Base-by-base conservation (phyloP, 2,329 filamentous ascomycete genomes). In the Microcyclospora tardicrescens region DNA sequence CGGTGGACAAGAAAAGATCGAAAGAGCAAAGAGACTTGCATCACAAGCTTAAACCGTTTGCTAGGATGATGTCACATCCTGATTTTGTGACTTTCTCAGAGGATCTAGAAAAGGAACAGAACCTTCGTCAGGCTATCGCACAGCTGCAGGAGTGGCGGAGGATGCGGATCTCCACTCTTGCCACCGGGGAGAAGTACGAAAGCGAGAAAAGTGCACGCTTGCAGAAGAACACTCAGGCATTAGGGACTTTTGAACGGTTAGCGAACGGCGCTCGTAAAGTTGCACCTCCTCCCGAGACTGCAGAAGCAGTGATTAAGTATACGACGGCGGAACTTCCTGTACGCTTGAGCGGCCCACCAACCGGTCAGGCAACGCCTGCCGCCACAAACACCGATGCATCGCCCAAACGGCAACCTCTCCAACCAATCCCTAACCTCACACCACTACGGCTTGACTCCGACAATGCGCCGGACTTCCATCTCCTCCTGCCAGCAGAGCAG, bases 101-200 rank as follows among this genome's bases (percentile, higher is more conserved):
- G 43, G 87, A 86, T 2, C 66, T 98, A 1, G 74, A 93, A 34
- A 87, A 93, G 52, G 91, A 98, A 61, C 76, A 91, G 46, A 93
- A 94, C 49, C 67, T 98, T 13, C 78, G 91, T 2, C 79, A 93
- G 55, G 91, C 91, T 29, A 94, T 98, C 42, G 48, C 73, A 0
- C 89, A 96, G 58, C 68, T 98, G 2, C 89, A 96, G 56, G 91
- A 96, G 54, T 98, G 91, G 91, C 78, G 91, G 27, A 75, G 75
- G 34, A 75, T 84, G 63, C 77, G 81, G 14, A 91, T 98, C 44
- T 81, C 81, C 1, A 86, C 93, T 45, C 69, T 98, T 10, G 78
- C 81, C 40, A 79, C 78, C 16, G 91, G 91, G 24, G 85, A 94
- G 58, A 93, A 89, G 58, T 98, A 91, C 56, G 91, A 98, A 61